A percentile compares a stretch with the other conserved stretches of the same genome.
Conservation (phyloP, 139 green algal species). For the Chara braunii region DNA sequence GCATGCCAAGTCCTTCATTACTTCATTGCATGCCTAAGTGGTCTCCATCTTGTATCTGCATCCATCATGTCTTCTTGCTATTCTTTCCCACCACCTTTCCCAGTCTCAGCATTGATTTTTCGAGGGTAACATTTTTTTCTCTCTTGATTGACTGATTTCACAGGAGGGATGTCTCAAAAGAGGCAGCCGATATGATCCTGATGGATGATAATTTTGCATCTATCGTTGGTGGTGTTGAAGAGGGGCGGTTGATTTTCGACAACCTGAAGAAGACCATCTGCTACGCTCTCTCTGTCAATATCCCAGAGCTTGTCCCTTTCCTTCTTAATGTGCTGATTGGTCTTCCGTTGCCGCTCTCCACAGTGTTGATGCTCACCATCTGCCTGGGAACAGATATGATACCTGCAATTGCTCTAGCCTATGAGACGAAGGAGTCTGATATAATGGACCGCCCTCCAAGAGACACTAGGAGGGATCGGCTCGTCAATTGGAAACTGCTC, state of each 20-base stretch:
- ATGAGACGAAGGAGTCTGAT: slow-evolving; percentile 61
- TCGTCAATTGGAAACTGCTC: slow-evolving; percentile 60
- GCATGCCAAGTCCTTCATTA: too few relatives aligned
- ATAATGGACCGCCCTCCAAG: slow-evolving; percentile 69
- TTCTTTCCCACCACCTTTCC: too few relatives aligned
- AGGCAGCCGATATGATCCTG: slow-evolving; percentile 75
- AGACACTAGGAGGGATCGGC: slow-evolving; percentile 52
- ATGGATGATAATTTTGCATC: slow-evolving; percentile 82
- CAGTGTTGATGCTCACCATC: slow-evolving; percentile 71
- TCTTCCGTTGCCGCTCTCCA: slow-evolving; percentile 58
- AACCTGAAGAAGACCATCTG: slow-evolving; percentile 79
- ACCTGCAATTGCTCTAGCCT: slow-evolving; percentile 76
- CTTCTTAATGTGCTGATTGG: slow-evolving; percentile 53
- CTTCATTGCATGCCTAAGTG: too few relatives aligned
- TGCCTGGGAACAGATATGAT: slow-evolving; percentile 70
- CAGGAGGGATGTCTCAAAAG: slow-evolving; percentile 58
- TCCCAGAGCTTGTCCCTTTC: slow-evolving; percentile 66
- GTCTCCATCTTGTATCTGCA: too few relatives aligned
- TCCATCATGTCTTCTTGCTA: too few relatives aligned
- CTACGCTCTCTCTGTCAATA: slow-evolving; percentile 72
- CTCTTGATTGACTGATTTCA: too few relatives aligned
- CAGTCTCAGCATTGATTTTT: too few relatives aligned
- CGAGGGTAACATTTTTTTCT: too few relatives aligned
- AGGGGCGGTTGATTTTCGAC: slow-evolving; percentile 76
- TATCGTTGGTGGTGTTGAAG: slow-evolving; percentile 69